Evolutionary conservation across 179 eudicot genomes (phyloP).

Genomic region (Beta lomatogona): DNA sequence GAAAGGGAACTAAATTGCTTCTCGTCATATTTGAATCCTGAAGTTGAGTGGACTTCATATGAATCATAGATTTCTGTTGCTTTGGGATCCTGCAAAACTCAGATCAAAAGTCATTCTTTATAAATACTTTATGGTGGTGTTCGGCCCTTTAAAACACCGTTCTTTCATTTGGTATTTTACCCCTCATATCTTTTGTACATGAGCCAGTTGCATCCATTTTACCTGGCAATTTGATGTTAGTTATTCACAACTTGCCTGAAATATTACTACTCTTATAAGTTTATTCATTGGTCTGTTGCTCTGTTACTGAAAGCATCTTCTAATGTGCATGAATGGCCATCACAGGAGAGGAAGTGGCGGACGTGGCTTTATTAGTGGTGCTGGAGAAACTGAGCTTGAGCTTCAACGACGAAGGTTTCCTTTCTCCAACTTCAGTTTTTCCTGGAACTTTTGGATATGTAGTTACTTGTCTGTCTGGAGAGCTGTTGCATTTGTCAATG

Average conservation of each 20-base stretch:
- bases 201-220: neutral
- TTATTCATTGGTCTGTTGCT: neutral
- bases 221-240: neutral
- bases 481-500: neutral
- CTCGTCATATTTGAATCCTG: neutral
- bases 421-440: slow-evolving; percentile 22
- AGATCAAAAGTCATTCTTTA: neutral
- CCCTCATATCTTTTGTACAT: neutral
- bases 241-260: slow-evolving; percentile 4
- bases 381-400: slow-evolving; percentile 99
- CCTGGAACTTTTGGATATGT: neutral
- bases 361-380: slow-evolving; percentile 94
- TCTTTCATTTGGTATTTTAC: neutral
- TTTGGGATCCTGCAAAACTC: neutral
- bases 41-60: neutral
- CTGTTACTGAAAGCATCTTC: slow-evolving; percentile 1
- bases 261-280: neutral
- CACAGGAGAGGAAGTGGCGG: slow-evolving; percentile 98
- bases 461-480: neutral
- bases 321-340: slow-evolving; percentile 26
- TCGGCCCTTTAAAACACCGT: neutral
- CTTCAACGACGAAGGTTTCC: slow-evolving; percentile 95
- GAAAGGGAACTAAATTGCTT: neutral
- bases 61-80: neutral
- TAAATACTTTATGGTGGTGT: neutral